Evolutionary conservation across 2,329 filamentous ascomycete genomes (phyloP).

Genomic region (Chaetomium strumarium): DNA sequence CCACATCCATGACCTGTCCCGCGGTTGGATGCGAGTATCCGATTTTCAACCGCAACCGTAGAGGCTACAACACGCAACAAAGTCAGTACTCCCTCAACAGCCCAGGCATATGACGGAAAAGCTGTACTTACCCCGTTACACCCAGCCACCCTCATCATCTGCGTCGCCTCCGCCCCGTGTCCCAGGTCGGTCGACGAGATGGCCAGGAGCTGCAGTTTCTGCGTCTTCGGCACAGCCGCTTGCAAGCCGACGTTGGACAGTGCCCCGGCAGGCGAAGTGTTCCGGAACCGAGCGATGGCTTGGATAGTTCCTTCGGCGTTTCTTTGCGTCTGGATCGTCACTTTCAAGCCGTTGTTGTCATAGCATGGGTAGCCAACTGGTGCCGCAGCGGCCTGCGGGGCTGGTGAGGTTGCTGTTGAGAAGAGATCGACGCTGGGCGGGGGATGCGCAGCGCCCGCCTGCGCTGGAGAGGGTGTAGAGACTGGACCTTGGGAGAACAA

Average conservation of each 20-base stretch:
- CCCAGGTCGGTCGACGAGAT: constrained; percentile 77
- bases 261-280: constrained; percentile 58
- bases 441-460: constrained; percentile 42
- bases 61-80: constrained; percentile 48
- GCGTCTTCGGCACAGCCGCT: constrained; percentile 91
- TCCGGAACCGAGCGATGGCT: constrained; percentile 77
- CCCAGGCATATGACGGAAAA: not conserved
- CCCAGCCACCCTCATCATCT: constrained; percentile 81
- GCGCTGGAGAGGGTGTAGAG: constrained; percentile 71
- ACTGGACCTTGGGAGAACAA: constrained; percentile 58
- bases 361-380: constrained; percentile 67
- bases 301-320: constrained; percentile 75
- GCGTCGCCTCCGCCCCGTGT: constrained; percentile 75
- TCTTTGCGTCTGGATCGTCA: constrained; percentile 79
- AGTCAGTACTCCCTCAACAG: constrained; percentile 21
- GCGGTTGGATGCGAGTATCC: constrained; percentile 66
- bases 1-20: constrained; percentile 77
- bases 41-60: constrained; percentile 81
- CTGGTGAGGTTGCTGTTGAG: constrained; percentile 43
- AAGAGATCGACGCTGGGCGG: constrained; percentile 46
- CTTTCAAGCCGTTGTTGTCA: constrained; percentile 74
- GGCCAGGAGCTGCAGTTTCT: constrained; percentile 85
- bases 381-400: constrained; percentile 36
- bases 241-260: constrained; percentile 78
- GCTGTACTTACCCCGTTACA: constrained; percentile 77